Base-by-base conservation (phyloP, 257 asterid genomes). In the Solanum sejunctum region DNA sequence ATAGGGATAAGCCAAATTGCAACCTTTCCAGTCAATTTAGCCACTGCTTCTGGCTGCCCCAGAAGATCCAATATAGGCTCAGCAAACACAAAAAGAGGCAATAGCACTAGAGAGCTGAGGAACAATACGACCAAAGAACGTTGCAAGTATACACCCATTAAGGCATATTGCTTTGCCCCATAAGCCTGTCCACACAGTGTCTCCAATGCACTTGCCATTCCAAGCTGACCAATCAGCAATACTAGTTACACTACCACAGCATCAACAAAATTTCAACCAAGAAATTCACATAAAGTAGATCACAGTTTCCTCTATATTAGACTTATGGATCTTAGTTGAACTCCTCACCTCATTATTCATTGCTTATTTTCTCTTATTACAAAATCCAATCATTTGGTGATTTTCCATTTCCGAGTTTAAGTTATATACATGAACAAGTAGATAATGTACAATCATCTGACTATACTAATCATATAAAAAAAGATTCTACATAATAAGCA, bases 201-300 rank as follows among this genome's bases (percentile, higher is more conserved):
- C 57, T 93, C 96, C 63, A 91, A 87, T 36, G 92, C 96, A 85
- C 94, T 90, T n/a, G 92, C 94, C 96, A 93, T 91, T 85, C 96
- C 93, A 39, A 91, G 88, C 96, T 91, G 87, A 67, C 55, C 63
- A 23, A 43, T 83, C 28, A 51, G 52, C 47, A 83, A 49, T 12
- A 75, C 45, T 49, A 21, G 80, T 52, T 64, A 75, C 56, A 75
- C 45, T 75, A 49, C 61, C 41, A 75, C 21, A 75, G 41, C 78
- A 39, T 70, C 28, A 70, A 49, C 61, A 49, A 21, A 75, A 49
- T 75, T 23, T 71, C 56, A 71, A 43, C 23, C 64, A 60, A 13
- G 23, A n/a, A 36, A 18, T 21, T 47, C 45, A 54, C 84, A 75
- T 23, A 41, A 10, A 8, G 20, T 26, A 66, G 49, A 69, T 71